A percentile compares a stretch with the other conserved stretches of the same genome.
These are phyloP conservation scores for Glycine latifolia DNA, from an alignment of 306 rosid genomes.

Conservation along the genomic window DNA sequence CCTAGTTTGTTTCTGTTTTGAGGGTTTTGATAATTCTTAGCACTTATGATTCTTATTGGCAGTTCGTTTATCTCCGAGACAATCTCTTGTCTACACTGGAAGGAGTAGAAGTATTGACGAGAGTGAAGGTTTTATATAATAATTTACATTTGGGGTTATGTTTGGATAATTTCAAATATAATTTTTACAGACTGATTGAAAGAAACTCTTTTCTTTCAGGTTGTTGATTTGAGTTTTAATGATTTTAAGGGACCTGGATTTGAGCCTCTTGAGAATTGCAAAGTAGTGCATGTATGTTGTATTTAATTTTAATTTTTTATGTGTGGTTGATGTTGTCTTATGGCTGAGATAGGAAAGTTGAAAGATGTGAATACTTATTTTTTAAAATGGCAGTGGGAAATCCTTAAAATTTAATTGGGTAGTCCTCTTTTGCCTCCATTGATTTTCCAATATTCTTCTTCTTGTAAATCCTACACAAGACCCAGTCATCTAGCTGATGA, in stretches of 20 bases:
- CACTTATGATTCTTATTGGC: no score
- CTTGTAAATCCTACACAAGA: slow-evolving; percentile 93
- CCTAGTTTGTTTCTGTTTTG: no score
- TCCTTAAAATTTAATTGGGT: slow-evolving; percentile 44
- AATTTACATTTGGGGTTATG: no score
- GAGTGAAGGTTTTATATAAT: no score
- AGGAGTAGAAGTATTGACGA: no score
- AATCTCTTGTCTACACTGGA: no score
- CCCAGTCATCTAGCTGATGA: slow-evolving; percentile 97
- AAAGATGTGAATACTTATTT: slow-evolving; percentile 20
- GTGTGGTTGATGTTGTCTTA: slow-evolving; percentile 31
- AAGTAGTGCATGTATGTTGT: slow-evolving; percentile 80
- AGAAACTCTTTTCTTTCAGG: slow-evolving; percentile 63
- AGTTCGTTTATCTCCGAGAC: no score
- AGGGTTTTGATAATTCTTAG: no score
- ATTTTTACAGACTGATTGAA: no score
- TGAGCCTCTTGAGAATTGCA: slow-evolving; percentile 96
- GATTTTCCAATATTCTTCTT: slow-evolving; percentile 68
- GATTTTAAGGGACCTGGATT: slow-evolving; percentile 98
- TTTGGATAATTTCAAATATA: no score
- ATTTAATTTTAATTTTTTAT: not conserved
- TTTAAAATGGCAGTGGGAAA: slow-evolving; percentile 28
- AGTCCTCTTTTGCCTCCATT: slow-evolving; percentile 63
- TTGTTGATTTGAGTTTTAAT: slow-evolving; percentile 98
- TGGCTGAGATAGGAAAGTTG: not conserved